Evolutionary conservation across 768 basidiomycete species (phyloP), one percentile per base, ranked within the genome.

Genomic region (Lactifluus piperatus): DNA sequence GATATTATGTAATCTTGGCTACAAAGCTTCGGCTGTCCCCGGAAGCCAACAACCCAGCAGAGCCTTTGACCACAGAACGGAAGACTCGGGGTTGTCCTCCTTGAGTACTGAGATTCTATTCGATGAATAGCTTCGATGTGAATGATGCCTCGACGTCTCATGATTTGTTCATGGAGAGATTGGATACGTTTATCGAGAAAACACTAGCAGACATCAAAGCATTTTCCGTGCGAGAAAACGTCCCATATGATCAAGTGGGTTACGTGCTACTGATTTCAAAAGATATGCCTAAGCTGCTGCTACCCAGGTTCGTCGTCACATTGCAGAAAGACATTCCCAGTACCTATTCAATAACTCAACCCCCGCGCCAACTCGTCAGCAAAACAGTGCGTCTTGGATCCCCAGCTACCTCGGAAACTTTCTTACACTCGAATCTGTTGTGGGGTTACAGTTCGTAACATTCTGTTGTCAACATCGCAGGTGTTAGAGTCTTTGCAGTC

Each of bases 251-350:
- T 65, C 79, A 86, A 77, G 84, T 84, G 67, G 66, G 67, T 64
- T 24, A 37, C 52, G 37, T 10, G 11, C 54, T 36, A 37, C 34
- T 14, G 32, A 32, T 30, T 22, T 43, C 43, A n/a, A 26, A n/a
- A 27, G 26, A 9, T n/a, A 27, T 45, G 22, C 34, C 34, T 56
- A 16, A 56, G 22, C 14, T 44, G 22, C n/a, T 24, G 32, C 30
- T 78, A 75, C 78, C 73, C 56, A 79, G 79, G 68, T 74, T 51
- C 59, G 71, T 65, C 74, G 75, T 66, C 74, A 73, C 48, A 76
- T 85, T 60, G 81, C 84, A n/a, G 79, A 85, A 68, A 80, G 81
- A 77, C 83, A 87, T 63, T 76, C 76, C 60, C 79, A 74, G 65
- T 77, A 78, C 68, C 77, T 87, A 30, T 84, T 84, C 68, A 65